Conservation (phyloP, 805 yeast genomes). For the Lipomyces orientalis region DNA sequence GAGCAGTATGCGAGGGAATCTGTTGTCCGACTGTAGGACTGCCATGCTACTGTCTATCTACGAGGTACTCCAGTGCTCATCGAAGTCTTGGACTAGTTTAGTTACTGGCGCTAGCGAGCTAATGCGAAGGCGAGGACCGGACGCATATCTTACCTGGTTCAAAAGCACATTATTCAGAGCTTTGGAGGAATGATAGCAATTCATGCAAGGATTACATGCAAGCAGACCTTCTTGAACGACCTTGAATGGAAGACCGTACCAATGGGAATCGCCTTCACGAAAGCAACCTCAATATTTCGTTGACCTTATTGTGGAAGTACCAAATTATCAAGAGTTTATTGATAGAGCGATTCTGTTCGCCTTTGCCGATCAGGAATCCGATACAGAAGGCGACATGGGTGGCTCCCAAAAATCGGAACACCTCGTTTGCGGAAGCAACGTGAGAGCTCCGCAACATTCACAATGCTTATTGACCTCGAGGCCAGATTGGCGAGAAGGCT, state of each 20-base stretch:
- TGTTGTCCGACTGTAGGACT: constrained; percentile 11
- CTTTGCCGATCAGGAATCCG: neutral
- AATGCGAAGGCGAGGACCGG: constrained; percentile 15
- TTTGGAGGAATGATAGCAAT: constrained; percentile 6
- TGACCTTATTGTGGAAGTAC: constrained; percentile 16
- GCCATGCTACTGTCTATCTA: constrained; percentile 18
- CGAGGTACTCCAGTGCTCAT: constrained; percentile 12
- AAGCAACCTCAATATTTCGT: constrained; percentile 8
- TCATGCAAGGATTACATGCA: neutral
- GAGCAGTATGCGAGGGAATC: constrained; percentile 14
- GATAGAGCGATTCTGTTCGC: constrained; percentile 12
- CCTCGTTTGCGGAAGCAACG: constrained; percentile 8
- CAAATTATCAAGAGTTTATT: constrained; percentile 12
- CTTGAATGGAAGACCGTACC: constrained; percentile 20
- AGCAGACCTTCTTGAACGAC: neutral
- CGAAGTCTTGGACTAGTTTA: constrained; percentile 3
- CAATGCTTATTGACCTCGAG: constrained; percentile 8
- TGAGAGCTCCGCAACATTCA: neutral
- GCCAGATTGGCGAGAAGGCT: no score
- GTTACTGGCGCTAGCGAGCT: constrained; percentile 8
- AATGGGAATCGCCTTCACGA: neutral
- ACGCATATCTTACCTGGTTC: constrained; percentile 9
- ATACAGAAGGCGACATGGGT: neutral
- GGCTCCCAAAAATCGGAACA: neutral
- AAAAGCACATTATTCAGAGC: neutral